Evolutionary conservation across 2,329 filamentous ascomycete species (phyloP).

Genomic region (Colletotrichum siamense): DNA sequence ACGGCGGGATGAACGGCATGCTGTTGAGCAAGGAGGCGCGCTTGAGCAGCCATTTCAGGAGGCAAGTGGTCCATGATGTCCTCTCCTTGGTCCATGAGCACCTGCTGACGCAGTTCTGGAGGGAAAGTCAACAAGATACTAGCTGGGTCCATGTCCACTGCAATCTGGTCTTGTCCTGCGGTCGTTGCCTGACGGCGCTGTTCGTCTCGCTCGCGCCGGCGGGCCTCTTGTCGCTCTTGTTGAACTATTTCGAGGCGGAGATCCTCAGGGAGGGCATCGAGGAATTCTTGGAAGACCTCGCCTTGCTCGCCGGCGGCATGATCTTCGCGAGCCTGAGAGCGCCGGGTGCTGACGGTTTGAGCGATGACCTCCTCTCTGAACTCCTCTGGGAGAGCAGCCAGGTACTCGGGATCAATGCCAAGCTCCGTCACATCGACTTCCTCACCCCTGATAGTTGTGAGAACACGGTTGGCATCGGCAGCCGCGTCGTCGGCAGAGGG

Average conservation of each 20-base stretch:
- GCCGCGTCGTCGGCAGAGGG: constrained; percentile 34
- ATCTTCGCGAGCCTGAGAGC: constrained; percentile 75
- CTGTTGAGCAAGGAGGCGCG: constrained; percentile 53
- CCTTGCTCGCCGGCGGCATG: constrained; percentile 75
- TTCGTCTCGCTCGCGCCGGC: constrained; percentile 85
- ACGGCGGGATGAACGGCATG: constrained; percentile 34
- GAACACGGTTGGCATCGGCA: constrained; percentile 61
- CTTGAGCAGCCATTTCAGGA: constrained; percentile 85
- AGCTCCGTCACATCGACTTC: constrained; percentile 93
- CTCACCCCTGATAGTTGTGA: constrained; percentile 83
- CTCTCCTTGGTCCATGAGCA: constrained; percentile 90
- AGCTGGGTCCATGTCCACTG: constrained; percentile 86
- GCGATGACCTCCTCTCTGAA: constrained; percentile 96
- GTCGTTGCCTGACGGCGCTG: constrained; percentile 70
- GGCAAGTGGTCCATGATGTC: constrained; percentile 85
- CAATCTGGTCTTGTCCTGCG: constrained; percentile 51
- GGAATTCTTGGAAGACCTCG: constrained; percentile 90
- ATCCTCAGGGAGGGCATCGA: constrained; percentile 89
- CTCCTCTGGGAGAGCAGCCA: constrained; percentile 97
- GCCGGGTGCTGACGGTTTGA: constrained; percentile 82
- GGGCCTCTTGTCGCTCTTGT: constrained; percentile 87
- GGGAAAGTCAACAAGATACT: constrained; percentile 93
- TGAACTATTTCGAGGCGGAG: constrained; percentile 90
- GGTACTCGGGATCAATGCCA: constrained; percentile 92
- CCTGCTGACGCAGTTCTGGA: constrained; percentile 81